Conservation (phyloP, 2,329 filamentous ascomycete genomes). For the Neurospora crassa region DNA sequence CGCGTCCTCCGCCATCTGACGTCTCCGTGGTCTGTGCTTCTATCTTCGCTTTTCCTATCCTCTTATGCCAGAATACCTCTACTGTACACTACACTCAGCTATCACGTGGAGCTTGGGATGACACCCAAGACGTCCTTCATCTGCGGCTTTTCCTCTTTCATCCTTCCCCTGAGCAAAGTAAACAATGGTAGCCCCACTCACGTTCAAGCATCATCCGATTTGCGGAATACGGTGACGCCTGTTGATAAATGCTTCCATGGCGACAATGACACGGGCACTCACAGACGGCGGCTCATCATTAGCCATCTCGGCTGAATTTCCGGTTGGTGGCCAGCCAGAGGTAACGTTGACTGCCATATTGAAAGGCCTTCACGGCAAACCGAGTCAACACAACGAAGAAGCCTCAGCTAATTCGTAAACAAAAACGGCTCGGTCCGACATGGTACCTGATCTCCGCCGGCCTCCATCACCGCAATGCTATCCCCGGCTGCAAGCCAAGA, state of each 20-base stretch:
- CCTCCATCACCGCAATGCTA: background rate
- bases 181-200: background rate
- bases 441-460: background rate
- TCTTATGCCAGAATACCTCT: background rate
- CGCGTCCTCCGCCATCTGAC: background rate
- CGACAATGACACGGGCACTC: background rate
- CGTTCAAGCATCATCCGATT: background rate
- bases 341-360: conserved; percentile 8
- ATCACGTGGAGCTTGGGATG: background rate
- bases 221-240: background rate
- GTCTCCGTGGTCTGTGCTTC: background rate
- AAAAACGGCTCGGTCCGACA: background rate
- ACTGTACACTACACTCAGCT: background rate
- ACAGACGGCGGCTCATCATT: conserved; percentile 7
- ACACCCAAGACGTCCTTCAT: background rate
- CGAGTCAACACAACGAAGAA: too few species aligned
- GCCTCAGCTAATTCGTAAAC: too few species aligned
- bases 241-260: background rate
- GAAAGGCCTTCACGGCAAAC: too few species aligned
- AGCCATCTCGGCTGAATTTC: conserved; percentile 18
- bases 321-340: conserved; percentile 2
- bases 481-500: conserved; percentile 12
- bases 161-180: background rate
- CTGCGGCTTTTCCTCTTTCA: background rate
- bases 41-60: background rate